Evolutionary conservation across 2,329 filamentous ascomycete genomes (phyloP).

Genomic region (Aspergillus sp.): DNA sequence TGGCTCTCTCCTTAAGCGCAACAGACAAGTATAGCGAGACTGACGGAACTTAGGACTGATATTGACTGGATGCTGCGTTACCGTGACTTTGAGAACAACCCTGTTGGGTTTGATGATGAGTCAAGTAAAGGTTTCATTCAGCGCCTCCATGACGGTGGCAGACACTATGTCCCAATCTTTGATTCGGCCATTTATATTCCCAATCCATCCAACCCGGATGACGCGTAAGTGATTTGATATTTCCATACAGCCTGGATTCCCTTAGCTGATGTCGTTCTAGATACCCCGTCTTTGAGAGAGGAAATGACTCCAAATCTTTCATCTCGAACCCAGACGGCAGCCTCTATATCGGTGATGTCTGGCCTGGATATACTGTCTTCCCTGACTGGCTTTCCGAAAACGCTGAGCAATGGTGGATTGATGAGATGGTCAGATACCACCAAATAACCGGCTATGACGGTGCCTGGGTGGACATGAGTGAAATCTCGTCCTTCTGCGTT

Average conservation of each 20-base stretch:
- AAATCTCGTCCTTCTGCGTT: slow-evolving; percentile 59
- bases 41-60: slow-evolving; percentile 24
- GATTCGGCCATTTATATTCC: slow-evolving; percentile 63
- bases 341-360: slow-evolving; percentile 49
- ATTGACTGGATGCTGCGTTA: slow-evolving; percentile 56
- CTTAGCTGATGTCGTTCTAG: no score
- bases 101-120: slow-evolving; percentile 45
- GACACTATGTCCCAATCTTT: slow-evolving; percentile 56
- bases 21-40: slow-evolving; percentile 1
- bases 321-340: slow-evolving; percentile 50
- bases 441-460: slow-evolving; percentile 49
- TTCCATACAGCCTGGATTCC: no score
- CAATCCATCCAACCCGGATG: slow-evolving; percentile 60
- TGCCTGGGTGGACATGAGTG: slow-evolving; percentile 57
- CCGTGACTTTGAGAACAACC: slow-evolving; percentile 51
- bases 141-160: slow-evolving; percentile 47
- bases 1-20: no score
- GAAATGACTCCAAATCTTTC: slow-evolving; percentile 44
- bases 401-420: slow-evolving; percentile 53
- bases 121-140: slow-evolving; percentile 48
- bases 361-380: slow-evolving; percentile 56
- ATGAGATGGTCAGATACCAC: slow-evolving; percentile 47
- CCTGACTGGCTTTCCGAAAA: slow-evolving; percentile 56
- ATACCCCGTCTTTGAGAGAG: slow-evolving; percentile 47
- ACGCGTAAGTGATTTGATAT: slow-evolving; percentile 44